Evolutionary conservation across 129 eudicot species (phyloP).

Genomic region (Escallonia rubra): DNA sequence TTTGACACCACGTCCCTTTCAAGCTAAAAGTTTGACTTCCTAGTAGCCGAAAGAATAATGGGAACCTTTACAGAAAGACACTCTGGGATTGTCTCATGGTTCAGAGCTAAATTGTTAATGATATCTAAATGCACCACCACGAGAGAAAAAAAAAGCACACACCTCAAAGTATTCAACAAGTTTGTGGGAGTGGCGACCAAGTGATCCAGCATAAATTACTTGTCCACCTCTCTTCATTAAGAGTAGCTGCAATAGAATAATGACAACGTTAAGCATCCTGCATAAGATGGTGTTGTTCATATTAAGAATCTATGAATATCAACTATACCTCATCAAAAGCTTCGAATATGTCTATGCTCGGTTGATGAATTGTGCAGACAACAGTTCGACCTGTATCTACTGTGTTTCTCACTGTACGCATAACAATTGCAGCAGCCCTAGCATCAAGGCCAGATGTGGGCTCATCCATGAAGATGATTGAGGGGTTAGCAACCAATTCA

Average conservation of each 20-base stretch:
- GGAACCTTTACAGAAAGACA: no score
- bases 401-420: slow-evolving; percentile 52
- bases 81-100: no score
- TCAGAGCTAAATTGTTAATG: no score
- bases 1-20: no score
- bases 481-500: slow-evolving; percentile 57
- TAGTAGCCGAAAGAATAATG: no score
- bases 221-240: slow-evolving; percentile 69
- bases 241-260: slow-evolving; percentile 26
- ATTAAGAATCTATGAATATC: neutral
- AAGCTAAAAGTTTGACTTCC: no score
- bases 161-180: slow-evolving; percentile 51
- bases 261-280: neutral
- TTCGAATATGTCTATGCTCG: slow-evolving; percentile 61
- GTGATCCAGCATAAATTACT: slow-evolving; percentile 52
- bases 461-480: slow-evolving; percentile 64
- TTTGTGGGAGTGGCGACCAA: slow-evolving; percentile 37
- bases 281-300: neutral
- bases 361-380: slow-evolving; percentile 67
- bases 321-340: slow-evolving; percentile 53
- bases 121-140: neutral
- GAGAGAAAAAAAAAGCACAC: neutral
- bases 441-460: slow-evolving; percentile 70
- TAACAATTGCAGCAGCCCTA: slow-evolving; percentile 62
- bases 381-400: slow-evolving; percentile 57